Base-by-base conservation (phyloP, 2,329 filamentous ascomycete species). In the Neopestalotiopsis rosae region DNA sequence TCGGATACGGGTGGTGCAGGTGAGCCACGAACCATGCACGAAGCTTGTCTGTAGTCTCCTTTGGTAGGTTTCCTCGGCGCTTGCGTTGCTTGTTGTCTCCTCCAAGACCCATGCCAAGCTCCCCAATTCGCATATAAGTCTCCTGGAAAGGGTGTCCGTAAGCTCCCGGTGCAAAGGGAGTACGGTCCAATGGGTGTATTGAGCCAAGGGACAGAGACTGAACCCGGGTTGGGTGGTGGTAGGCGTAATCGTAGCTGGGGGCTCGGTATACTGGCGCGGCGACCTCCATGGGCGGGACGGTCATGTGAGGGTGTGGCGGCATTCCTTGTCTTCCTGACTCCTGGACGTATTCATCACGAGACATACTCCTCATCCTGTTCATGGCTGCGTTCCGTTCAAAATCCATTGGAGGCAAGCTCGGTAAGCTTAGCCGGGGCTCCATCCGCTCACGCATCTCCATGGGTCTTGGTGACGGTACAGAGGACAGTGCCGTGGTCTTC, bases 21-120 rank as follows among this genome's bases (percentile, higher is more conserved):
- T 96, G 92, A n/a, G 86, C 86, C 65, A 90, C 81, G 72, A 97
- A 95, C 94, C 94, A 97, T 0, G 88, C 84, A 67, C 92, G 89
- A 56, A 97, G 84, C 72, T 93, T 91, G 77, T 95, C 92, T 0
- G 94, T 97, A 0, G 94, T 93, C 67, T 94, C 92, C 77, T 97
- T 97, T n/a, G 94, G 94, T 3, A 97, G 85, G 76, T 97, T 97
- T 1, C 94, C 94, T 52, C 94, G 87, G 66, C 94, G 86, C 78
- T 89, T 91, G 40, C 88, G 82, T 72, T 85, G 85, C 77, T 87
- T 88, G 69, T 76, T 81, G 68, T 88, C 86, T 2, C 77, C 80
- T 20, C 76, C 78, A 67, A 81, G 72, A 7, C 78, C 79, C 72
- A 79, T 78, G 13, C 81, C 78, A 64, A 82, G 77, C 3, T 85